phyloP scores from a whole-genome alignment of 495 filamentous ascomycete species.

The Annulohypoxylon stygium region DNA sequence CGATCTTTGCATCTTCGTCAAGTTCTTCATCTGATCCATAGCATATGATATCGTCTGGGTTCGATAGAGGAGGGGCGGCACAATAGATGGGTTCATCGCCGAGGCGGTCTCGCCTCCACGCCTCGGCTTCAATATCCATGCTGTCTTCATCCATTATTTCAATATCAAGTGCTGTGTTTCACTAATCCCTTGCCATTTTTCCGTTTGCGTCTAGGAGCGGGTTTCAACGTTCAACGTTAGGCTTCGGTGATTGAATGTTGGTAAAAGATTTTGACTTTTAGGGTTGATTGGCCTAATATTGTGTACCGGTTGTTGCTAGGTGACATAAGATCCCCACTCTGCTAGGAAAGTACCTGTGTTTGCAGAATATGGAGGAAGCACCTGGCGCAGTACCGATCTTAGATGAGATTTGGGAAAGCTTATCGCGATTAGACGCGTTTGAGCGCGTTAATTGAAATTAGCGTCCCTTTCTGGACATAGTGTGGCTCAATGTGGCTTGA shows the following conservation, averaged over 20 bases:
- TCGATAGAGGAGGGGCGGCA: constrained; percentile 50
- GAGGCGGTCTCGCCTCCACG: constrained; percentile 44
- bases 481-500: constrained; percentile 25
- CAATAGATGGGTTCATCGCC: constrained; percentile 62
- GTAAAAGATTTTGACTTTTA: background rate
- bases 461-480: background rate
- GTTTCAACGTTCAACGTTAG: background rate
- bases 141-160: constrained; percentile 34
- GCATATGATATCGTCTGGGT: constrained; percentile 58
- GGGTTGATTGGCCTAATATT: background rate
- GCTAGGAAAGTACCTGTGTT: background rate
- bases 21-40: constrained; percentile 72
- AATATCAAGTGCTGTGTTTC: background rate
- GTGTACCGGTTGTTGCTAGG: constrained; percentile 1
- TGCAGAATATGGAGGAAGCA: background rate
- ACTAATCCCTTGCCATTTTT: constrained; percentile 20
- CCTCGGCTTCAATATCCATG: constrained; percentile 7
- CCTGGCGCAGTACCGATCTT: background rate
- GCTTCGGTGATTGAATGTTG: background rate
- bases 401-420: background rate
- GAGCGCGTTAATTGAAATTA: constrained; percentile 48
- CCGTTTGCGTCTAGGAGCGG: background rate
- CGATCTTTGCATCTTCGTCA: constrained; percentile 52
- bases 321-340: constrained; percentile 6
- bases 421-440: constrained; percentile 27